phyloP scores from a whole-genome alignment of 2,329 filamentous ascomycete species.

The Botryotinia globosa region DNA sequence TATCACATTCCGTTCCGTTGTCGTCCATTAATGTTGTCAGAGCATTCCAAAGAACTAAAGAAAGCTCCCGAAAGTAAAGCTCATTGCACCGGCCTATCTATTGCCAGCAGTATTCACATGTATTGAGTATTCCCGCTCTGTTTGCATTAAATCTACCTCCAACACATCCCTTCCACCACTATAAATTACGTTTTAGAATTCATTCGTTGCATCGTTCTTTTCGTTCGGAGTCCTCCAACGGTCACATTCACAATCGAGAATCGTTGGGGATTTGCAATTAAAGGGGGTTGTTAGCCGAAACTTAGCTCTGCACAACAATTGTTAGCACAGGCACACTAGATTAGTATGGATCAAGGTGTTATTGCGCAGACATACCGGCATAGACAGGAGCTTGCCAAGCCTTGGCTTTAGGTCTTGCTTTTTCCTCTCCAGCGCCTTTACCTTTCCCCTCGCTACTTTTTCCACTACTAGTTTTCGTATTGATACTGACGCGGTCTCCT shows the following conservation, averaged over 20 bases:
- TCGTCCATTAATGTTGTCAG: background rate
- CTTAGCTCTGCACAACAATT: slow-evolving; percentile 5
- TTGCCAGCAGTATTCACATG: background rate
- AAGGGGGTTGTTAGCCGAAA: background rate
- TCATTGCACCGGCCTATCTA: background rate
- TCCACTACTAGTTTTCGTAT: slow-evolving; percentile 31
- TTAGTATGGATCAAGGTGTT: background rate
- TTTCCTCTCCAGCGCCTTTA: slow-evolving; percentile 31
- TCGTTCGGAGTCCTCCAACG: background rate
- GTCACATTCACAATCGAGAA: background rate
- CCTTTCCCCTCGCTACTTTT: slow-evolving; percentile 33
- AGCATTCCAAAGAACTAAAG: background rate
- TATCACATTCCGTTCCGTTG: background rate
- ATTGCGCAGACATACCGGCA: slow-evolving; percentile 37
- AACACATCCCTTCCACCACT: background rate
- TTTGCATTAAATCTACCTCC: background rate
- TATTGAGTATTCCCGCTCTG: background rate
- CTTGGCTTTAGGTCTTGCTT: slow-evolving; percentile 41
- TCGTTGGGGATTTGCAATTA: background rate
- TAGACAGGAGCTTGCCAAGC: slow-evolving; percentile 44
- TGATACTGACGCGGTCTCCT: slow-evolving; percentile 29
- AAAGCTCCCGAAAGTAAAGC: background rate
- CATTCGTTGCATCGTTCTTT: background rate
- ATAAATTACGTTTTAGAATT: background rate
- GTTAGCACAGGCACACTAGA: slow-evolving; percentile 8